Percentiles rank a stretch among this genome's conserved stretches.
phyloP scores from a whole-genome alignment of 2,329 filamentous ascomycete species.

The Microdochium bolleyi region DNA sequence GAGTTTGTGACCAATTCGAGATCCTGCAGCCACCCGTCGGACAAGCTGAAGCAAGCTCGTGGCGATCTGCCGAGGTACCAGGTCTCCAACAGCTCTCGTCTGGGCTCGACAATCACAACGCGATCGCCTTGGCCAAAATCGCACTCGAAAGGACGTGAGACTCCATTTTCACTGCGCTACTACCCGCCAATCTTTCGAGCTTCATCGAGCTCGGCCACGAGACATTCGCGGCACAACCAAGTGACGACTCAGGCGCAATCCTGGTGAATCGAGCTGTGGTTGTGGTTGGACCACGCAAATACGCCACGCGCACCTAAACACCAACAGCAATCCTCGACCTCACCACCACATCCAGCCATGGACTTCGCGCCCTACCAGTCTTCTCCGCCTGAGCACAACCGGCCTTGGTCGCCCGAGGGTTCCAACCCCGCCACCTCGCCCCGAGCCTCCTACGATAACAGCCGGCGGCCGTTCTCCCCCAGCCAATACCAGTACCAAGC shows the following conservation, averaged over 20 bases:
- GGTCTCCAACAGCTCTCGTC: too few species aligned
- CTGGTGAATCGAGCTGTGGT: neutral
- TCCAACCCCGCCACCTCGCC: constrained; percentile 32
- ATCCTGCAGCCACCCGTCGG: too few species aligned
- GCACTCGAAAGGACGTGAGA: too few species aligned
- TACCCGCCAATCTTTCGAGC: too few species aligned
- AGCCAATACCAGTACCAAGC: neutral
- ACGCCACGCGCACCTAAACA: neutral
- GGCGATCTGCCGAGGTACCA: too few species aligned
- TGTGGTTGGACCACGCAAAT: neutral
- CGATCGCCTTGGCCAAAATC: too few species aligned
- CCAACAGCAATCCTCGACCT: neutral
- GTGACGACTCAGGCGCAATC: too few species aligned
- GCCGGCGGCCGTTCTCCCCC: constrained; percentile 42
- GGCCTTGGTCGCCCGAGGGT: constrained; percentile 63
- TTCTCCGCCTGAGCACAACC: constrained; percentile 74
- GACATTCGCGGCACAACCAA: too few species aligned
- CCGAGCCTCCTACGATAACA: constrained; percentile 48
- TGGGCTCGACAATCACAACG: too few species aligned
- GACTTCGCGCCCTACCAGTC: constrained; percentile 98
- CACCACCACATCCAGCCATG: constrained; percentile 18
- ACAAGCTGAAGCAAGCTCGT: too few species aligned
- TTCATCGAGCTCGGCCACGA: too few species aligned
- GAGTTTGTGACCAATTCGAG: neutral
- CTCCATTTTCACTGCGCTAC: too few species aligned